Percentiles rank a stretch among this genome's conserved stretches.
These are phyloP conservation scores for Pseudoperonospora humuli DNA, from an alignment of 352 stramenopile genomes.

Conservation along the genomic window DNA sequence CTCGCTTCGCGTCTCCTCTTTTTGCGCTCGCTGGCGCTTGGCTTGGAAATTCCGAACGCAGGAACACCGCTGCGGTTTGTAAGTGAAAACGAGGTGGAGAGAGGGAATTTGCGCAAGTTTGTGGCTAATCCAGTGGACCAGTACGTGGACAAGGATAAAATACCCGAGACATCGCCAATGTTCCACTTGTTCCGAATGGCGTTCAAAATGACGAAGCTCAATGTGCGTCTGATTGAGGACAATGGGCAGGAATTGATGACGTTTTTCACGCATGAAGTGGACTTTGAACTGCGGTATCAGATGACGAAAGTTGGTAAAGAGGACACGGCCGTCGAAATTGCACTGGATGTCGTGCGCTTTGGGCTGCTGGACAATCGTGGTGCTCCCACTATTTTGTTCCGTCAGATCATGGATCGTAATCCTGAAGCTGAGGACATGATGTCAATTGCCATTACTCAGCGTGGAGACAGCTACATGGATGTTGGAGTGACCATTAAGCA, in stretches of 20 bases:
- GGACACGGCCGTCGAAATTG: slow-evolving; percentile 35
- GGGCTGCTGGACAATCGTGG: slow-evolving; percentile 63
- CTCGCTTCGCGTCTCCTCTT: slow-evolving; percentile 53
- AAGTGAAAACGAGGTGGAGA: slow-evolving; percentile 33
- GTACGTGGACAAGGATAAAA: slow-evolving; percentile 43
- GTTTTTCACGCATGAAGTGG: slow-evolving; percentile 47
- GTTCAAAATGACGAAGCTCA: slow-evolving; percentile 42
- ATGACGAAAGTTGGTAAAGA: slow-evolving; percentile 39
- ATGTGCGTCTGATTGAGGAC: slow-evolving; percentile 45
- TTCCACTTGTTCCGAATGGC: slow-evolving; percentile 52
- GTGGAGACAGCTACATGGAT: slow-evolving; percentile 46
- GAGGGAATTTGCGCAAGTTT: slow-evolving; percentile 55
- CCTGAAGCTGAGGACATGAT: slow-evolving; percentile 51
- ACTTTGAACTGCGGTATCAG: slow-evolving; percentile 35
- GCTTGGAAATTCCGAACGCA: slow-evolving; percentile 54
- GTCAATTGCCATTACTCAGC: slow-evolving; percentile 36
- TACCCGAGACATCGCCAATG: slow-evolving; percentile 34
- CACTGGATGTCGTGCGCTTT: slow-evolving; percentile 51
- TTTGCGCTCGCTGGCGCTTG: slow-evolving; percentile 47
- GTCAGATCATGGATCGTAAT: slow-evolving; percentile 70
- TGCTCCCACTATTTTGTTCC: slow-evolving; percentile 58
- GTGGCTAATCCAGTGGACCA: slow-evolving; percentile 50
- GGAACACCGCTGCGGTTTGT: slow-evolving; percentile 42
- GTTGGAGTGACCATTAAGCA: slow-evolving; percentile 43
- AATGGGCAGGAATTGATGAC: slow-evolving; percentile 39